phyloP scores from a whole-genome alignment of 1,284 basidiomycete species.

The Exobasidium cylindrosporum region DNA sequence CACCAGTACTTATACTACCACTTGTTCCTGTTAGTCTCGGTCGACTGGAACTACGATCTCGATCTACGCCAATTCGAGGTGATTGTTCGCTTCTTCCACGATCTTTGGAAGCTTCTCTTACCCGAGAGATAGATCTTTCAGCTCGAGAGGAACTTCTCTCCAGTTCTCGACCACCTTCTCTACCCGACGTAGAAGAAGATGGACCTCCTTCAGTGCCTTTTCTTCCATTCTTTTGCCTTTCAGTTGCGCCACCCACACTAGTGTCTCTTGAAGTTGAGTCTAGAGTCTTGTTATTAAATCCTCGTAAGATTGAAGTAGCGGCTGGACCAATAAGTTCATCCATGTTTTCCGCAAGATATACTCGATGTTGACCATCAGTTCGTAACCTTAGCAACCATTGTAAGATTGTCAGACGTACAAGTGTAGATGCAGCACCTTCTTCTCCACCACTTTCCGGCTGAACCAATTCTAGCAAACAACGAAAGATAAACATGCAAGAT shows the following conservation, averaged over 20 bases:
- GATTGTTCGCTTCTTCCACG: constrained; percentile 60
- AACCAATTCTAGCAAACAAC: constrained; percentile 42
- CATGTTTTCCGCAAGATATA: constrained; percentile 66
- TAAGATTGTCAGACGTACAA: constrained; percentile 68
- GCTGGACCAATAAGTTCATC: constrained; percentile 55
- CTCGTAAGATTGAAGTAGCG: constrained; percentile 17
- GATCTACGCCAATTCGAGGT: constrained; percentile 57
- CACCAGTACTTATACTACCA: background rate
- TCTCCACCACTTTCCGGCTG: constrained; percentile 13
- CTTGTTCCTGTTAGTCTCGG: constrained; percentile 5
- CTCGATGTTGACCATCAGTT: constrained; percentile 82
- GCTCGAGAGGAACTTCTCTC: background rate
- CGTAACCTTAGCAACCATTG: constrained; percentile 86
- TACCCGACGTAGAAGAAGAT: background rate
- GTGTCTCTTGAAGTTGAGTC: background rate
- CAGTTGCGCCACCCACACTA: background rate
- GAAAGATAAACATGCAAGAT: constrained; percentile 43
- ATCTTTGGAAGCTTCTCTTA: constrained; percentile 16
- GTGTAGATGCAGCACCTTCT: background rate
- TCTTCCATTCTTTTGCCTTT: background rate
- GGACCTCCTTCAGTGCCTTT: background rate
- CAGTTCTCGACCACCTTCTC: background rate
- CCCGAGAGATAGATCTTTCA: constrained; percentile 15
- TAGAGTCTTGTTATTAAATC: background rate
- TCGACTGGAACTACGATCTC: constrained; percentile 62